phyloP scores from a whole-genome alignment of 2,329 filamentous ascomycete species.

The Pestalotiopsis sp. region DNA sequence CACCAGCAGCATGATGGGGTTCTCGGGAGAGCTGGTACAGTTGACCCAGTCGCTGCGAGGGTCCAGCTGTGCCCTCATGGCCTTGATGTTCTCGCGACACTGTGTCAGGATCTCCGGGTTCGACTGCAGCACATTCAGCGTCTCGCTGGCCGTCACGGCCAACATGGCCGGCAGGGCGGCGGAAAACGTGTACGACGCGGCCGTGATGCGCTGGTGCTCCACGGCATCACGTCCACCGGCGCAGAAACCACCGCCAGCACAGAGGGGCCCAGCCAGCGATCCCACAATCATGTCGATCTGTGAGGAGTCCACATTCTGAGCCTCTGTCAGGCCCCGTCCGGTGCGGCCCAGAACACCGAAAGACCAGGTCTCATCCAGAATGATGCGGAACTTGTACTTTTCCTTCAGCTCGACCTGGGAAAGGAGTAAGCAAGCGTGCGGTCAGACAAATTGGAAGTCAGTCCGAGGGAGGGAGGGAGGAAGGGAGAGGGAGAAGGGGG shows the following conservation, averaged over 20 bases:
- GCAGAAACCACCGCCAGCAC: constrained; percentile 94
- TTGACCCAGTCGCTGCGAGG: constrained; percentile 91
- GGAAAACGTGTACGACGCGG: constrained; percentile 92
- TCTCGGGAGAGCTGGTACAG: constrained; percentile 80
- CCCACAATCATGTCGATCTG: constrained; percentile 98
- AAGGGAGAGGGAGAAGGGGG: too few species aligned
- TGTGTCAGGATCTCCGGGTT: constrained; percentile 80
- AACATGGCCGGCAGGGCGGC: constrained; percentile 92
- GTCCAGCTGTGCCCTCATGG: constrained; percentile 85
- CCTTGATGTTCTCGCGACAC: constrained; percentile 83
- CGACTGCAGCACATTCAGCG: constrained; percentile 81
- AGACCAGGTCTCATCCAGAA: constrained; percentile 96
- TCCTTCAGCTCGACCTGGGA: constrained; percentile 83
- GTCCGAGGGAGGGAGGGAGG: not conserved
- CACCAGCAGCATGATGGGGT: constrained; percentile 82
- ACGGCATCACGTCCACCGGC: constrained; percentile 90
- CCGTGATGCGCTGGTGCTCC: constrained; percentile 92
- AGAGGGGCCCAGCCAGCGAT: constrained; percentile 85
- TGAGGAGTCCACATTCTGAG: constrained; percentile 91
- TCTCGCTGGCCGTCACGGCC: constrained; percentile 94
- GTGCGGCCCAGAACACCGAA: constrained; percentile 93
- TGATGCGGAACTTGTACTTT: constrained; percentile 96
- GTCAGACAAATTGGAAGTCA: constrained; percentile 2
- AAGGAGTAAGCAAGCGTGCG: constrained; percentile 14
- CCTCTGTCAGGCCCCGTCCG: constrained; percentile 90